Evolutionary conservation across 805 yeast genomes (phyloP).

Genomic region (Spathaspora boniae): DNA sequence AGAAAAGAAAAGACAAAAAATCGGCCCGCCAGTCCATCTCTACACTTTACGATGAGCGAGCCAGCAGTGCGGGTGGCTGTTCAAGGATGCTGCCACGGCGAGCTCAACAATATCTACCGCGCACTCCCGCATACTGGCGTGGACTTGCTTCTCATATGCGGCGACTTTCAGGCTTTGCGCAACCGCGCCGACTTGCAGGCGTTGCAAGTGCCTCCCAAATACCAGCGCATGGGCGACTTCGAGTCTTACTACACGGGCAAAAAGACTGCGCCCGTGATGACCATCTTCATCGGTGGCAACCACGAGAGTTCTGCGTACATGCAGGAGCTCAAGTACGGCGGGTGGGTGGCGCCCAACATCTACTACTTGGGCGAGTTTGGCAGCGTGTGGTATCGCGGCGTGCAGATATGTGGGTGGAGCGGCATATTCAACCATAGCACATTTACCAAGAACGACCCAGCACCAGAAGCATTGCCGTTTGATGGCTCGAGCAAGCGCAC

Average conservation of each 20-base stretch:
- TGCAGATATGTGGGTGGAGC: slow-evolving; percentile 76
- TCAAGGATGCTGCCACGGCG: slow-evolving; percentile 92
- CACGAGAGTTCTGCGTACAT: slow-evolving; percentile 87
- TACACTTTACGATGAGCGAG: background rate
- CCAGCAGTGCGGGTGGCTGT: slow-evolving; percentile 51
- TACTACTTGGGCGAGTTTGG: slow-evolving; percentile 81
- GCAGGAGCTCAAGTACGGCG: slow-evolving; percentile 73
- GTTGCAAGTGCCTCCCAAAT: slow-evolving; percentile 78
- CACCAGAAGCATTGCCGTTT: slow-evolving; percentile 48
- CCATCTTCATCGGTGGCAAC: slow-evolving; percentile 90
- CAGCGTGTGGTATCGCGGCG: slow-evolving; percentile 68
- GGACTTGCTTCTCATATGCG: slow-evolving; percentile 66
- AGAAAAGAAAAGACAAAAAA: background rate
- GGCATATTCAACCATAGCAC: slow-evolving; percentile 66
- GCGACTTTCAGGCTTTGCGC: slow-evolving; percentile 87
- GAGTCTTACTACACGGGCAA: slow-evolving; percentile 62
- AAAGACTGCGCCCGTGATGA: slow-evolving; percentile 65
- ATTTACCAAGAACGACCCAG: slow-evolving; percentile 40
- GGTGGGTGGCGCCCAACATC: slow-evolving; percentile 88
- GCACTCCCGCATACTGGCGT: slow-evolving; percentile 13
- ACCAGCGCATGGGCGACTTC: slow-evolving; percentile 74
- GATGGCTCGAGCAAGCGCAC: slow-evolving; percentile 46
- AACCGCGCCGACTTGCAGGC: slow-evolving; percentile 59
- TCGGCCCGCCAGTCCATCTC: no score
- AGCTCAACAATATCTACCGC: slow-evolving; percentile 55